Evolutionary conservation across 1,139 yeast genomes (phyloP), one percentile per base, ranked within the genome.

Genomic region (Eremothecium sinecaudum): DNA sequence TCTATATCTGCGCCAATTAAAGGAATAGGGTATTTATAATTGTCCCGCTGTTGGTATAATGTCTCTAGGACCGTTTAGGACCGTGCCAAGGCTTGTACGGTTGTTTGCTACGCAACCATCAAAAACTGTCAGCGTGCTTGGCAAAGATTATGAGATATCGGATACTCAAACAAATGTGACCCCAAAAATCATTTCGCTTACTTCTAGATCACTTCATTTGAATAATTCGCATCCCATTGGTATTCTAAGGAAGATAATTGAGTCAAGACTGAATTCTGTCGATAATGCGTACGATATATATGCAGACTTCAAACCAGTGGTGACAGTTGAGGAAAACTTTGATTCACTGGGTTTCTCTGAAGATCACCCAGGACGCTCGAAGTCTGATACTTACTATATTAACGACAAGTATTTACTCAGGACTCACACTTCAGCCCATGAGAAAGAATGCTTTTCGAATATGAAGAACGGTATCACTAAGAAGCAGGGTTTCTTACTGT

Each of bases 361-460:
- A 29, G 94, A 87, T 53, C 99, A 90, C 53, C 95, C 94, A 0
- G 97, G 98, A 3, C 69, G 99, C 52, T 75, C 92, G 19, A 80
- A 73, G 50, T 81, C 94, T 3, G 98, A 90, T 55, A 90, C 98
- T 0, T 90, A 90, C 58, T 90, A 90, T 55, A 59, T 90, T 39
- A 87, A 90, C 59, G 67, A 75, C 39, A 69, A 69, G 11, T 64
- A 79, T 27, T 63, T 92, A 24, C 63, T 90, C 41, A 66, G 96
- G 49, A 90, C 99, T 0, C 99, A 90, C 53, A 90, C 99, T 0
- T 86, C 96, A 1, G 98, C 98, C 0, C 99, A 90, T 57, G 98
- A 90, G 59, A 71, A 73, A 43, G 86, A 81, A 51, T 83, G 95
- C 53, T 90, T 86, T 60, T 31, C 39, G 6, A 41, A 43, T 9